Base-by-base conservation (phyloP, 441 rosid species). In the Bruguiera hainesii region DNA sequence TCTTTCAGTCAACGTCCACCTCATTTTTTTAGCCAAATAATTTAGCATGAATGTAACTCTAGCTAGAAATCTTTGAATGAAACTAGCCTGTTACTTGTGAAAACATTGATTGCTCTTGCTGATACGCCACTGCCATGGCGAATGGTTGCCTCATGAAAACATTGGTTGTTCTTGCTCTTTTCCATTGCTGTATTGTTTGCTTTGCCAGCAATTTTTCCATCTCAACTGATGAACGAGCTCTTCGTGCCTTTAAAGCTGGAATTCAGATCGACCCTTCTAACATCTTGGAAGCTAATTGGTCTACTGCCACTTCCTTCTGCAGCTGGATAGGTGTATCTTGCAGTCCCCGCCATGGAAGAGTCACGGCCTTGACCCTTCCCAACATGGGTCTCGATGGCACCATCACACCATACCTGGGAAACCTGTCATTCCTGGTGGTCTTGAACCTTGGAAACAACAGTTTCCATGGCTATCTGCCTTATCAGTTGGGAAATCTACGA, bases 391-490 rank as follows among this genome's bases (percentile, higher is more conserved):
- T 63, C 26, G 7, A 42, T 5, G 68, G 73, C 30, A 63, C 67
- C 56, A 28, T 70, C n/a, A 31, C 73, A 8, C 56, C 73, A 9
- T 48, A 16, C 0, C 10, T 70, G 21, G 67, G 63, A 9, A 70
- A 70, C 26, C 63, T 70, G 19, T 63, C 73, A 20, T 70, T 70
- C 46, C 59, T 63, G 5, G 48, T 29, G 23, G 0, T 29, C 4
- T 42, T 69, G 19, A 42, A 61, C 39, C 13, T 69, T 9, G 20
- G 61, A 5, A 69, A 61, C 67, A 69, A 69, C 53, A 69, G 67
- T 39, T 62, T 69, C 46, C 7, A 28, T n/a, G 64, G 64, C 7
- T 19, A 16, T 48, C 8, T 35, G 7, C 19, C 50, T 56, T 1
- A 60, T 50, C 20, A 61, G 29, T 21, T 61, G 51, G 64, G 64